Conservation (phyloP, 2,329 filamentous ascomycete genomes). For the Sporothrix phasma region DNA sequence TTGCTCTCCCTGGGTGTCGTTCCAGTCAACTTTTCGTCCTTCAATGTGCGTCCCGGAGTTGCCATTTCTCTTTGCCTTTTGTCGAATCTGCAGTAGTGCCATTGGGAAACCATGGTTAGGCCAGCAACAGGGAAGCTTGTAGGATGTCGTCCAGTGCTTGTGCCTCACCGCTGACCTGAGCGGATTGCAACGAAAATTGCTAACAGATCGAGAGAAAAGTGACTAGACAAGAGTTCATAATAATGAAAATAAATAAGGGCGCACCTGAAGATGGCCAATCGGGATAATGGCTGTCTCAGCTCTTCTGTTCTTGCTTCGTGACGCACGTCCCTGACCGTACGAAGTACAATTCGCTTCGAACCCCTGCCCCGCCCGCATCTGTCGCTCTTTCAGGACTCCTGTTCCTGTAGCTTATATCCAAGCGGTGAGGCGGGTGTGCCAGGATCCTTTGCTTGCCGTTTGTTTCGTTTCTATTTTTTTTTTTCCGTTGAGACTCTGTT, state of each 20-base stretch:
- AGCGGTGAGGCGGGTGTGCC: not conserved
- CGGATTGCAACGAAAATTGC: not conserved
- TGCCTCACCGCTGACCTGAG: not conserved
- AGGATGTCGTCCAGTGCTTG: not conserved
- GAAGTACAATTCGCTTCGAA: not conserved
- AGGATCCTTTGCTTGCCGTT: not conserved
- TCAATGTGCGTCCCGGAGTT: not conserved
- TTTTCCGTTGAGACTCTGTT: not conserved
- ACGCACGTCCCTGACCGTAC: not conserved
- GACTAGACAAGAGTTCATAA: not conserved
- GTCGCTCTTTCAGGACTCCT: not conserved
- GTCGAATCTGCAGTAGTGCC: slow-evolving; percentile 5
- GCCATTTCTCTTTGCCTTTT: not conserved
- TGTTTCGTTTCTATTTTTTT: not conserved
- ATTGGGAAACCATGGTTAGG: not conserved
- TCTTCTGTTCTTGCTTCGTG: too few species aligned
- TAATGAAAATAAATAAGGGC: not conserved
- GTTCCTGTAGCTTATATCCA: not conserved
- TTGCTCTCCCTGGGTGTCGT: not conserved
- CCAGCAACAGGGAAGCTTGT: not conserved
- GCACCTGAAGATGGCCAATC: not conserved
- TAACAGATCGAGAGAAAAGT: not conserved
- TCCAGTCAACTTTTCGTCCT: slow-evolving; percentile 1
- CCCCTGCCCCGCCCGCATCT: not conserved
- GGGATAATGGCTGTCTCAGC: not conserved